Conservation (phyloP, 495 filamentous ascomycete genomes). For the Trichoderma reesei region DNA sequence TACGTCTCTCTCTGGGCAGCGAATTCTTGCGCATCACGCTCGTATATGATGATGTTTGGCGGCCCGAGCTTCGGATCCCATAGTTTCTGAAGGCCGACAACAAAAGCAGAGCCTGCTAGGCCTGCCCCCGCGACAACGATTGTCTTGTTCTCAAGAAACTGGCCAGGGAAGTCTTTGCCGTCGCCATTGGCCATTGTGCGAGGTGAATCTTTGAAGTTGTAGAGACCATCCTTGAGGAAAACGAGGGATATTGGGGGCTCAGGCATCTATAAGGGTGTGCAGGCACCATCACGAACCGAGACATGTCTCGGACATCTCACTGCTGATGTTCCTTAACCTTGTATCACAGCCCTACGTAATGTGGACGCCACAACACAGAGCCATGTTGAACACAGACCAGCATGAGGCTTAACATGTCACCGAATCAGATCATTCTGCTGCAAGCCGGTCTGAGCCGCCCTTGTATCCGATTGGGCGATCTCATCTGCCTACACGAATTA, state of each 20-base stretch:
- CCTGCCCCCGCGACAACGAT: constrained; percentile 30
- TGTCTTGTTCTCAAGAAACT: constrained; percentile 27
- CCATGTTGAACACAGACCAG: too few relatives aligned
- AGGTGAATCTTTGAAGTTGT: neutral
- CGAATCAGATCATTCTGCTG: neutral
- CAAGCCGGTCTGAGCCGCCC: neutral
- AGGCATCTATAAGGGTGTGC: too few relatives aligned
- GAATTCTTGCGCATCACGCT: constrained; percentile 20
- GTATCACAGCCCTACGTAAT: too few relatives aligned
- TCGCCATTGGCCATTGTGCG: neutral
- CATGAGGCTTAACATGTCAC: too few relatives aligned
- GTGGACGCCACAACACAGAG: too few relatives aligned
- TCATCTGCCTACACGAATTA: neutral
- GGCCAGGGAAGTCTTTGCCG: neutral
- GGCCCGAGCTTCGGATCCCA: constrained; percentile 17
- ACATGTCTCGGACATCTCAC: too few relatives aligned
- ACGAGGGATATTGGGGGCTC: neutral
- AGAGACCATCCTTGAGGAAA: neutral
- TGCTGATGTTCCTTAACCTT: too few relatives aligned
- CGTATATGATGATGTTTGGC: constrained; percentile 23
- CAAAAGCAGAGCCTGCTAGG: constrained; percentile 27
- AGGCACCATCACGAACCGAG: too few relatives aligned
- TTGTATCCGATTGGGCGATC: neutral
- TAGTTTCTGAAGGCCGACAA: constrained; percentile 22
- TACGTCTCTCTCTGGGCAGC: constrained; percentile 22